Percentiles rank a stretch among this genome's conserved stretches.
These are phyloP conservation scores for Colletotrichum sp. DNA, from an alignment of 2,329 filamentous ascomycete genomes.

Conservation along the genomic window DNA sequence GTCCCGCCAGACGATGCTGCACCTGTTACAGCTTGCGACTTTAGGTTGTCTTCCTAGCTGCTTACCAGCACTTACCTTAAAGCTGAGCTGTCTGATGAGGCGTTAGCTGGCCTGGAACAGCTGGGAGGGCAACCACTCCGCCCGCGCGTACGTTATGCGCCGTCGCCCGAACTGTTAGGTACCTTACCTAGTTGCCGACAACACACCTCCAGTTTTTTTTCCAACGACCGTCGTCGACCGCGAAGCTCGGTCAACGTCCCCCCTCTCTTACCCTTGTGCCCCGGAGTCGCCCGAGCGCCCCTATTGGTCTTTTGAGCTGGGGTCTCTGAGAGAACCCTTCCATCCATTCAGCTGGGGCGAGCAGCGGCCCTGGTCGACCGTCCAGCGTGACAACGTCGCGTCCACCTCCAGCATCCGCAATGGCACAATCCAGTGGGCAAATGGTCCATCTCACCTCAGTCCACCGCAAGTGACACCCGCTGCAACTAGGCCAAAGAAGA, in stretches of 20 bases:
- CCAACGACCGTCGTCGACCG: background rate
- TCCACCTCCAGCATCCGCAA: background rate
- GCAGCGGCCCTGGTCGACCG: background rate
- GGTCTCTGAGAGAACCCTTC: background rate
- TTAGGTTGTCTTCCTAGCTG: background rate
- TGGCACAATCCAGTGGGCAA: background rate
- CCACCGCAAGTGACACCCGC: background rate
- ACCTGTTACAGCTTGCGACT: background rate
- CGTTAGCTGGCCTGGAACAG: background rate
- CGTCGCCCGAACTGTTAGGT: background rate
- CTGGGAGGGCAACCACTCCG: background rate
- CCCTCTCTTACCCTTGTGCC: background rate
- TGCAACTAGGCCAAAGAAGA: background rate
- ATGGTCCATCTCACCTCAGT: background rate
- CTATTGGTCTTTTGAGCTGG: background rate
- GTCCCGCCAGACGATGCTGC: background rate
- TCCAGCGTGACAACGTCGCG: background rate
- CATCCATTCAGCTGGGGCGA: background rate
- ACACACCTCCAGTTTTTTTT: background rate
- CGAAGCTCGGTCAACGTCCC: background rate
- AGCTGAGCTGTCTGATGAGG: background rate
- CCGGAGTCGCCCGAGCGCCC: background rate
- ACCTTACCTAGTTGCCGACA: background rate
- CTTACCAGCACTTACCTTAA: background rate
- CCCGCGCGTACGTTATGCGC: background rate